Evolutionary conservation across 176 grass and related monocot species (phyloP).

Genomic region (Carex cristatella): DNA sequence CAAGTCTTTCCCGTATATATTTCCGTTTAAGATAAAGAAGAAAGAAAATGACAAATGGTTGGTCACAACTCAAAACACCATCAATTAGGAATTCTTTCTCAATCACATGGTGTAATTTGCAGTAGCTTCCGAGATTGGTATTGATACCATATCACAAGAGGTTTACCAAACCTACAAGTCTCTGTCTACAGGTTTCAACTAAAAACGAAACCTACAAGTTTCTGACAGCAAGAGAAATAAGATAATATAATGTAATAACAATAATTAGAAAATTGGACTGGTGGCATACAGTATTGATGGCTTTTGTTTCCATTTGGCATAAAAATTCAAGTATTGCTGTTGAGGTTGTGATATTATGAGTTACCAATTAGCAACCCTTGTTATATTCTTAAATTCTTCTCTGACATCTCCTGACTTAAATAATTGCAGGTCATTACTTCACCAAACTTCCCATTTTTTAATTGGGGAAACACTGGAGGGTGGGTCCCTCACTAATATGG

Average conservation of each 20-base stretch:
- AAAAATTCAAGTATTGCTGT: neutral
- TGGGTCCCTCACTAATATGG: neutral
- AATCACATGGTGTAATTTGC: conserved; percentile 12
- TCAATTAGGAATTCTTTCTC: conserved; percentile 13
- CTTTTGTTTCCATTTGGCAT: neutral
- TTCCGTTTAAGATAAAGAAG: conserved; percentile 7
- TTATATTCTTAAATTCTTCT: neutral
- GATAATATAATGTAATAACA: neutral
- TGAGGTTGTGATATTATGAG: neutral
- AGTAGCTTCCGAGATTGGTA: neutral
- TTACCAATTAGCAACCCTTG: neutral
- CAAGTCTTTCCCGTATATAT: neutral
- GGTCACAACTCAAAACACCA: conserved; percentile 3
- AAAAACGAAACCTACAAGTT: neutral
- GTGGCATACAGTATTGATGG: neutral
- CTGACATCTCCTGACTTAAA: neutral
- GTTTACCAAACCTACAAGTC: conserved; percentile 2
- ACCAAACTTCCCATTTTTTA: conserved; percentile 46
- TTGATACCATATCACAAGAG: neutral
- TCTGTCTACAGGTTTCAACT: neutral
- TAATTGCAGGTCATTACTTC: conserved; percentile 50
- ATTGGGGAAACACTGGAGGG: conserved; percentile 7
- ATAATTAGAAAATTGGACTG: neutral
- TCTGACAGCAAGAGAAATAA: neutral
- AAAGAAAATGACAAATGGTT: conserved; percentile 13